A percentile compares a stretch with the other conserved stretches of the same genome.
Evolutionary conservation across 768 basidiomycete species (phyloP).

Genomic region (Trametes sanguinea): DNA sequence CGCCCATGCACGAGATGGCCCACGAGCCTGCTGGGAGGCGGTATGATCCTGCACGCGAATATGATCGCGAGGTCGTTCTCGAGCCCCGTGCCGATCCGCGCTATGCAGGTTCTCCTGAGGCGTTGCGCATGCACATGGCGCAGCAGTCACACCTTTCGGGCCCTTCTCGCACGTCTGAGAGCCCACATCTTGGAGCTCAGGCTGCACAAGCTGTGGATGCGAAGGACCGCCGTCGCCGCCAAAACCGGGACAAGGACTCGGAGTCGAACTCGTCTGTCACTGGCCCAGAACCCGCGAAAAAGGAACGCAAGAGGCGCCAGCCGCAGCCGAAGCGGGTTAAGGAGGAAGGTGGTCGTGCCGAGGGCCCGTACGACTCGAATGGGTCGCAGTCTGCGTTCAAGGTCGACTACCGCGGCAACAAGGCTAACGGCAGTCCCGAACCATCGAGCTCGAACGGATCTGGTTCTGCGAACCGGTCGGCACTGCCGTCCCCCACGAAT

Average conservation of each 20-base stretch:
- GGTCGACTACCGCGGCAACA: constrained; percentile 29
- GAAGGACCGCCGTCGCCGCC: constrained; percentile 49
- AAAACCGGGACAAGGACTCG: constrained; percentile 51
- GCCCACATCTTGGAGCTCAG: constrained; percentile 43
- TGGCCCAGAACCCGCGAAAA: constrained; percentile 49
- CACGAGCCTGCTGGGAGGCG: constrained; percentile 51
- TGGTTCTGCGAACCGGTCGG: constrained; percentile 59
- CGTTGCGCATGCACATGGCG: constrained; percentile 26
- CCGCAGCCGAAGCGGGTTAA: constrained; percentile 36
- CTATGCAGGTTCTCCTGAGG: constrained; percentile 29
- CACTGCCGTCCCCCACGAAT: constrained; percentile 73
- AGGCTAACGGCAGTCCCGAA: constrained; percentile 56
- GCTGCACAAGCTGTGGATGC: constrained; percentile 40
- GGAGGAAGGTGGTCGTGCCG: constrained; percentile 36
- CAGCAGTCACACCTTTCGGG: constrained; percentile 18
- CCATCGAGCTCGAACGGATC: constrained; percentile 67
- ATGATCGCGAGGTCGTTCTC: constrained; percentile 36
- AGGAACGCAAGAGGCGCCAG: constrained; percentile 55
- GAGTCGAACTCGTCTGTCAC: constrained; percentile 19
- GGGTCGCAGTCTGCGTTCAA: constrained; percentile 22
- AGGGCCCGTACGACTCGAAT: constrained; percentile 21
- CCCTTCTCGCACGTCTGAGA: constrained; percentile 55
- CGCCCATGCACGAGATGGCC: constrained; percentile 13
- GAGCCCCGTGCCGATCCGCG: constrained; percentile 37
- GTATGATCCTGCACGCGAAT: constrained; percentile 58